Conservation (phyloP, 2,329 filamentous ascomycete species). For the Fusarium incarnatum region DNA sequence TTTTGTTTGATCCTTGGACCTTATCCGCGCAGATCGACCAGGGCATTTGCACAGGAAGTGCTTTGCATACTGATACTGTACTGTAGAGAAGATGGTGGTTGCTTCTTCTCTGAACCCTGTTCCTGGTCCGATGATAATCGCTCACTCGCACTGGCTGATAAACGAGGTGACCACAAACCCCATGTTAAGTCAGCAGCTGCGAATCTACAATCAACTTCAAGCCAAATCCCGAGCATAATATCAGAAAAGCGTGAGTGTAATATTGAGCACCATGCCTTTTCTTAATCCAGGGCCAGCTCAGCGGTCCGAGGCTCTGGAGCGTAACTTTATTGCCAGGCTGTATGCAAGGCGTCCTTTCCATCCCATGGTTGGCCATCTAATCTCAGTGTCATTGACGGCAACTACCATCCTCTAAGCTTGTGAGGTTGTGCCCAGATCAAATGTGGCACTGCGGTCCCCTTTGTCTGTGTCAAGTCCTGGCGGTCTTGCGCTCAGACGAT, state of each 20-base stretch:
- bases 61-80: constrained; percentile 4
- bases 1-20: background rate
- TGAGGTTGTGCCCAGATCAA: constrained; percentile 9
- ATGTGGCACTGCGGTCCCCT: constrained; percentile 8
- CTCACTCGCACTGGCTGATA: constrained; percentile 6
- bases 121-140: constrained; percentile 15
- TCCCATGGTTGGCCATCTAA: background rate
- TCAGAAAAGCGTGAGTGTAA: background rate
- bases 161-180: background rate
- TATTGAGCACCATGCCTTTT: background rate
- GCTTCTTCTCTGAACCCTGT: constrained; percentile 25
- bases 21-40: constrained; percentile 8
- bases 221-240: background rate
- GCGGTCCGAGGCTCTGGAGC: background rate
- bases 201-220: background rate
- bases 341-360: background rate
- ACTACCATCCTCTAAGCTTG: background rate
- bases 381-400: constrained; percentile 12
- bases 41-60: constrained; percentile 13
- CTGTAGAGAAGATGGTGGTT: constrained; percentile 26
- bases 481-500: constrained; percentile 3
- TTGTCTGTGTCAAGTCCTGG: background rate
- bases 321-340: background rate
- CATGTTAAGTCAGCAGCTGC: background rate
- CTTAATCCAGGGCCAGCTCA: background rate